Evolutionary conservation across 2,329 filamentous ascomycete genomes (phyloP).

Genomic region (Aspergillus arachidicola): DNA sequence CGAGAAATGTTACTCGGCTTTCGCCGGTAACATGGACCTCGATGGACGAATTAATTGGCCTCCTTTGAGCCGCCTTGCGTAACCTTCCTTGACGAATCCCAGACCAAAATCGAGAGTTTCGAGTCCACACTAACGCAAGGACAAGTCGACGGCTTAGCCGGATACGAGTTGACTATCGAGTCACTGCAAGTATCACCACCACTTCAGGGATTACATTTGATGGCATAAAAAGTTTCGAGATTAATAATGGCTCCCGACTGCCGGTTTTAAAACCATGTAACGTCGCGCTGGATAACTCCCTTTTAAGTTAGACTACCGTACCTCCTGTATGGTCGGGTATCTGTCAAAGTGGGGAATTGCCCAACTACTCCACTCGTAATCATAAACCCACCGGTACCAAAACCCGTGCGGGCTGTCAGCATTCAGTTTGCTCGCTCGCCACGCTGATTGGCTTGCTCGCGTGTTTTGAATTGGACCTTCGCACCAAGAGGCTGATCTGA

Average conservation of each 20-base stretch:
- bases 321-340: background rate
- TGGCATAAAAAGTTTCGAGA: background rate
- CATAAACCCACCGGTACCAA: background rate
- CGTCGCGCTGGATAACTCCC: background rate
- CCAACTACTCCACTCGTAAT: background rate
- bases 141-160: conserved; percentile 4
- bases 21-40: conserved; percentile 9
- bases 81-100: conserved; percentile 12
- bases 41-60: conserved; percentile 1
- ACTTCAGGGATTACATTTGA: background rate
- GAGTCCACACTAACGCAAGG: conserved; percentile 5
- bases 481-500: background rate
- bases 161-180: conserved; percentile 17
- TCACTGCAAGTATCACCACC: background rate
- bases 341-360: background rate
- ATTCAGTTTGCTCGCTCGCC: conserved; percentile 13
- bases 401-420: conserved; percentile 15
- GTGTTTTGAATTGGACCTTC: background rate
- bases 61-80: conserved; percentile 18
- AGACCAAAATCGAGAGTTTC: background rate
- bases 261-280: background rate
- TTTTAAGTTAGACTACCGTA: background rate
- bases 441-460: conserved; percentile 4
- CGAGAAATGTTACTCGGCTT: conserved; percentile 12
- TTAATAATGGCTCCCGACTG: background rate